phyloP scores from a whole-genome alignment of 345 rosid genomes.

The Eucalyptus tenuipes region DNA sequence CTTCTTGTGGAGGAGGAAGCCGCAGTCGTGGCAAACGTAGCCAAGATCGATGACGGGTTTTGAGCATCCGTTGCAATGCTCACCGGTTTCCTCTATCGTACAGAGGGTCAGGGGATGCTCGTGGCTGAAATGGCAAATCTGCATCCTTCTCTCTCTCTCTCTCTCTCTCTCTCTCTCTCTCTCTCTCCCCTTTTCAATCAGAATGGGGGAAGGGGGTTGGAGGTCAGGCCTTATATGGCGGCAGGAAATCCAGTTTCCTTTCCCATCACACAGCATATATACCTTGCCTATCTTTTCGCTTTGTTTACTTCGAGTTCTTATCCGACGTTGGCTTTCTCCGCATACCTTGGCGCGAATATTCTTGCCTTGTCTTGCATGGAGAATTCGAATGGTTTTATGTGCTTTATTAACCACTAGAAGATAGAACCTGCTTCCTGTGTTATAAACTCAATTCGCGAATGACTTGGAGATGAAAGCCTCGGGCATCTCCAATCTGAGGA shows the following conservation, averaged over 20 bases:
- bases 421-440: neutral
- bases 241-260: neutral
- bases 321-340: neutral
- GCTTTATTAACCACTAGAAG: neutral
- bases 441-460: neutral
- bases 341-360: neutral
- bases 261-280: neutral
- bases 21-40: conserved; percentile 1
- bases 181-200: neutral
- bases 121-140: conserved; percentile 1
- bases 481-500: neutral
- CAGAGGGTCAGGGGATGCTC: conserved; percentile 1
- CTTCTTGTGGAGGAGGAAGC: conserved; percentile 4
- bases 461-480: neutral
- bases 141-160: neutral
- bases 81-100: neutral
- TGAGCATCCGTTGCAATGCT: conserved; percentile 5
- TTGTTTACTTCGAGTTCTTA: neutral
- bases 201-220: neutral
- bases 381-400: neutral
- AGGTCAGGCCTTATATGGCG: neutral
- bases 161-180: too few relatives aligned
- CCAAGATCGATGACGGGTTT: neutral
- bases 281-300: neutral
- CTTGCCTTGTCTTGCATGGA: neutral